Base-by-base conservation (phyloP, 306 rosid species). In the Prunus fruticosa region DNA sequence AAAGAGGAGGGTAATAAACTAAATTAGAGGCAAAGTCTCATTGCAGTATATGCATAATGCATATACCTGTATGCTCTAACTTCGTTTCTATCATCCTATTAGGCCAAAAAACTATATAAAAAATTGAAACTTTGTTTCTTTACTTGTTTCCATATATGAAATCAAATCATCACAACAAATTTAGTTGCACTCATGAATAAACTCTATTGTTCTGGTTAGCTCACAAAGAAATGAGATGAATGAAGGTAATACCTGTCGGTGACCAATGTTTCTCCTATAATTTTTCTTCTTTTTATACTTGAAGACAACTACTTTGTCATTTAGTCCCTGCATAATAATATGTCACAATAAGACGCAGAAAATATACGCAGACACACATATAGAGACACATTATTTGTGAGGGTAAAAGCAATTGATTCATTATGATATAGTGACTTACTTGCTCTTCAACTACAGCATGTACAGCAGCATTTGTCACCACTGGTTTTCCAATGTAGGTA, bases 401-500 rank as follows among this genome's bases (percentile, higher is more conserved):
- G 61, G 71, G 64, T 45, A 46, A 45, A 27, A 43, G n/a, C 28
- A 50, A 78, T 10, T 54, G 68, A 66, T n/a, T n/a, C 32, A 22
- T 57, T 53, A 58, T 34, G 51, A 73, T 23, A 27, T 52, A 46
- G 54, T 75, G 77, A 76, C 66, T 76, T 87, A 89, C 99, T 83
- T 92, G 98, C 64, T 96, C 99, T 84, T 96, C 99, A n/a, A 96
- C 98, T 2, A 93, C 86, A 11, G 99, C 99, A 78, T 96, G 91
- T 28, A 96, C 93, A 27, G 93, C 96, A 43, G 99, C 98, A 83
- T 96, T 89, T 76, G 99, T 92, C 83, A 96, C 99, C 41, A 96
- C 79, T 53, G 99, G 99, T 67, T 84, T 87, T 73, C 99, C 99
- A 73, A 96, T 91, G 84, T 91, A 92, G 74, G 94, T 84, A 47